Evolutionary conservation across 2,329 filamentous ascomycete genomes (phyloP).

Genomic region (Diaporthe humulicola): DNA sequence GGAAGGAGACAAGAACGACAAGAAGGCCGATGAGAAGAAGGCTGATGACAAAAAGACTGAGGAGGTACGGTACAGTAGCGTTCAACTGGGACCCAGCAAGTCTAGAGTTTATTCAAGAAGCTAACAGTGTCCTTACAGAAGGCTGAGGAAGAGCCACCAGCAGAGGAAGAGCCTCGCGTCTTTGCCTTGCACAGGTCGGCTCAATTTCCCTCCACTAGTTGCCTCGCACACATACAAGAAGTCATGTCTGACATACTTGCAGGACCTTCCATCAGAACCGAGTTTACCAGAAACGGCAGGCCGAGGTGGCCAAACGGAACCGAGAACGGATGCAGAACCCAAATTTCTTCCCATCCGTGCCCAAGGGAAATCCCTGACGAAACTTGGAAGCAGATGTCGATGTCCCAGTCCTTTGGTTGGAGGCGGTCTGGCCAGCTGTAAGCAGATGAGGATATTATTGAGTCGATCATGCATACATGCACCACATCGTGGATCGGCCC

Average conservation of each 20-base stretch:
- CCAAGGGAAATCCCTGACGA: slow-evolving; percentile 67
- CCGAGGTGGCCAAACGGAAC: slow-evolving; percentile 84
- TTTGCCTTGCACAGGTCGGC: slow-evolving; percentile 85
- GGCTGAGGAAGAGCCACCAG: slow-evolving; percentile 47
- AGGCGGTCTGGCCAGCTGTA: background rate
- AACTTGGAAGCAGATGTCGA: background rate
- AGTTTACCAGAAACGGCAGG: slow-evolving; percentile 81
- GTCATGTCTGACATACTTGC: slow-evolving; percentile 32
- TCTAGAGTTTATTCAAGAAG: background rate
- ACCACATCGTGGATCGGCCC: background rate
- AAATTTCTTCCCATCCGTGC: slow-evolving; percentile 86
- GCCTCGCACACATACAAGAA: too few relatives aligned
- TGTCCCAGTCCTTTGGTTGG: background rate
- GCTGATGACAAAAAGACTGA: slow-evolving; percentile 48
- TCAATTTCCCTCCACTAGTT: slow-evolving; percentile 40
- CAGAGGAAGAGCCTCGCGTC: slow-evolving; percentile 80
- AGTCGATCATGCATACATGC: background rate
- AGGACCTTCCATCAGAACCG: slow-evolving; percentile 91
- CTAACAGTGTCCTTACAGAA: slow-evolving; percentile 60
- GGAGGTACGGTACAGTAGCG: slow-evolving; percentile 44
- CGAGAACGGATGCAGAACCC: slow-evolving; percentile 84
- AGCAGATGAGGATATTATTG: slow-evolving; percentile 42
- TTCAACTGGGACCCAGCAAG: background rate
- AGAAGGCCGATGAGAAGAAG: slow-evolving; percentile 55
- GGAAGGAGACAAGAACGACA: slow-evolving; percentile 53